Conservation (phyloP, 768 basidiomycete genomes). For the Lanmaoa rubissima region DNA sequence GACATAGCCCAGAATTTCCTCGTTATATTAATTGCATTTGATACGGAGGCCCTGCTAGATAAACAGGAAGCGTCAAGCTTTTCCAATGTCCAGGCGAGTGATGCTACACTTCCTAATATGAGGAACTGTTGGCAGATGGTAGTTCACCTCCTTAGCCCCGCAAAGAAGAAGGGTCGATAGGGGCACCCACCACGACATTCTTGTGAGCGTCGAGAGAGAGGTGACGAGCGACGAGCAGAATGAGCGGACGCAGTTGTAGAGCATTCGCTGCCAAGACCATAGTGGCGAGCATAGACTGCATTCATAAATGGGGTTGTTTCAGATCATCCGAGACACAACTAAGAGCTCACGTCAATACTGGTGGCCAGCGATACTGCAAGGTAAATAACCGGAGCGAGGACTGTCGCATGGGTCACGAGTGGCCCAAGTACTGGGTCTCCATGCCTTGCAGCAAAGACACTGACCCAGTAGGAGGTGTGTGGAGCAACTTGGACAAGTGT, state of each 20-base stretch:
- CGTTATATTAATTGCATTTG: not conserved
- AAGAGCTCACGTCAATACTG: constrained; percentile 38
- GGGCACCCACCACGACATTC: constrained; percentile 21
- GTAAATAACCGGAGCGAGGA: constrained; percentile 57
- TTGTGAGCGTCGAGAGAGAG: constrained; percentile 22
- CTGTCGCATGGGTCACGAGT: constrained; percentile 51
- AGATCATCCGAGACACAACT: not conserved
- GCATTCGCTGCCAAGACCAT: constrained; percentile 27
- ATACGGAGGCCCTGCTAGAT: not conserved
- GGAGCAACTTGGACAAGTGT: constrained; percentile 48
- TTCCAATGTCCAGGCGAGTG: constrained; percentile 15
- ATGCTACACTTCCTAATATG: constrained; percentile 18
- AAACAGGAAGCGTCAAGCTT: not conserved
- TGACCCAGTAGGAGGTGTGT: constrained; percentile 65
- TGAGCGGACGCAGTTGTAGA: constrained; percentile 26
- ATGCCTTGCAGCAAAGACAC: constrained; percentile 55
- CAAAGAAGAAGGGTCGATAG: not conserved
- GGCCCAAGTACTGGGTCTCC: constrained; percentile 56
- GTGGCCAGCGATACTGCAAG: constrained; percentile 47
- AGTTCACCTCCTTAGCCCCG: constrained; percentile 1
- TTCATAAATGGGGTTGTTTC: not conserved
- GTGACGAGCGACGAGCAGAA: constrained; percentile 8
- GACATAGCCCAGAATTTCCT: constrained; percentile 13
- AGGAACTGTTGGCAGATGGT: constrained; percentile 20
- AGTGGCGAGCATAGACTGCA: constrained; percentile 23